These are phyloP conservation scores for Phytophthora niederhauseri DNA, from an alignment of 352 stramenopile species.

Conservation along the genomic window DNA sequence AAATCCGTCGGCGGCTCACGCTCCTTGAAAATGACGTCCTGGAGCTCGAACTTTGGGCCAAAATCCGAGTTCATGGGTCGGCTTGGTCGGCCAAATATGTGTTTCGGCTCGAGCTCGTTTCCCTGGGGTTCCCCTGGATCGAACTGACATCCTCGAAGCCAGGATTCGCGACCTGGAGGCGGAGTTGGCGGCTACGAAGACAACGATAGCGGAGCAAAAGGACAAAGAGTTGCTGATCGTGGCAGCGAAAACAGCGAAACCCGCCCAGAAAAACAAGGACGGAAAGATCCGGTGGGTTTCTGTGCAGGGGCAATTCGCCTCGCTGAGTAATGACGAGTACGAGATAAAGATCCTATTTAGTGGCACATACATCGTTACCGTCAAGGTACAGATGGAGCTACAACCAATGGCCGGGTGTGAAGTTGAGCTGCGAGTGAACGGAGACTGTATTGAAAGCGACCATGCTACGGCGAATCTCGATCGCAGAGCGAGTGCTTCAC, in stretches of 20 bases:
- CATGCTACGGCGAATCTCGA: neutral
- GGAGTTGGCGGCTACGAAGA: neutral
- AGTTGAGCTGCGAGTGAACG: neutral
- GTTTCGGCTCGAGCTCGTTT: neutral
- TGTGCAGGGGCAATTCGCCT: neutral
- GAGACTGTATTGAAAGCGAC: neutral
- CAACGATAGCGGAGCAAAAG: neutral
- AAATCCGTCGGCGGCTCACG: constrained; percentile 9
- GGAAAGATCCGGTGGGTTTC: neutral
- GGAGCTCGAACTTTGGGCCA: constrained; percentile 8
- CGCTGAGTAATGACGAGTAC: neutral
- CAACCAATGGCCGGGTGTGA: neutral
- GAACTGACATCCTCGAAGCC: constrained; percentile 1
- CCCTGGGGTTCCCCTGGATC: constrained; percentile 5
- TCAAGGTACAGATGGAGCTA: neutral
- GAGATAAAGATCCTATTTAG: neutral
- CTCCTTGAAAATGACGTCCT: constrained; percentile 6
- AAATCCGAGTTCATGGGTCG: constrained; percentile 8
- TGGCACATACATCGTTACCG: neutral
- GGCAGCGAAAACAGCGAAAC: neutral
- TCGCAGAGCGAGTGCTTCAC: neutral
- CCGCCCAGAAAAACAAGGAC: neutral
- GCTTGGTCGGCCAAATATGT: constrained; percentile 12
- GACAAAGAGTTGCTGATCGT: neutral
- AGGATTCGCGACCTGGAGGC: constrained; percentile 2